phyloP scores from a whole-genome alignment of 805 yeast genomes.

The Candida sithepensis region DNA sequence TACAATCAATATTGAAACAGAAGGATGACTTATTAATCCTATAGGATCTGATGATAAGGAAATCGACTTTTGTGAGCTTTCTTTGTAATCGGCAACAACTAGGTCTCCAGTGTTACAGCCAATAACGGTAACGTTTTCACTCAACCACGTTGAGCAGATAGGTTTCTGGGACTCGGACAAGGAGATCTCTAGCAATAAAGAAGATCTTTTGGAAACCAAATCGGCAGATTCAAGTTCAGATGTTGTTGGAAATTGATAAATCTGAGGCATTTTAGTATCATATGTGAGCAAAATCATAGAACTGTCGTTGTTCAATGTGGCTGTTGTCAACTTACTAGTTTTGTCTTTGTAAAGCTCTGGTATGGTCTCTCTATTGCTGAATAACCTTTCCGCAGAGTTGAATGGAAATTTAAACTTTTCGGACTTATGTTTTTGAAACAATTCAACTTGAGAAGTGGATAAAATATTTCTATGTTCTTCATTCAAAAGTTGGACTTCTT shows the following conservation, averaged over 20 bases:
- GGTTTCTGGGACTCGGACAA: background rate
- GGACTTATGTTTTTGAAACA: conserved; percentile 20
- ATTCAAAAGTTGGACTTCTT: conserved; percentile 10
- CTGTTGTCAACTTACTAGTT: background rate
- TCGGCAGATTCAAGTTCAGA: background rate
- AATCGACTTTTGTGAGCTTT: background rate
- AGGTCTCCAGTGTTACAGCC: conserved; percentile 1
- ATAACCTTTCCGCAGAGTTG: background rate
- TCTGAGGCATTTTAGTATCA: background rate
- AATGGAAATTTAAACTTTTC: conserved; percentile 16
- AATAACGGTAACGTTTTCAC: background rate
- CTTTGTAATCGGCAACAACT: background rate
- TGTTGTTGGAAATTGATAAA: background rate
- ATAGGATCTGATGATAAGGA: background rate
- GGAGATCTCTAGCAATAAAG: background rate
- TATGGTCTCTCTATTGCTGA: background rate
- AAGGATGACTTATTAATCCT: background rate
- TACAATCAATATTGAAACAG: background rate
- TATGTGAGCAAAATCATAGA: background rate
- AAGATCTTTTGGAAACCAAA: background rate
- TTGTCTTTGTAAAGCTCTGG: background rate
- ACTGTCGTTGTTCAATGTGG: background rate
- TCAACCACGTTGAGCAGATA: background rate
- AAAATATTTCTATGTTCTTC: conserved; percentile 6
- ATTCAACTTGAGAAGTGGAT: conserved; percentile 13